Conservation (phyloP, 2,329 filamentous ascomycete genomes). For the Chaetomium sp. region DNA sequence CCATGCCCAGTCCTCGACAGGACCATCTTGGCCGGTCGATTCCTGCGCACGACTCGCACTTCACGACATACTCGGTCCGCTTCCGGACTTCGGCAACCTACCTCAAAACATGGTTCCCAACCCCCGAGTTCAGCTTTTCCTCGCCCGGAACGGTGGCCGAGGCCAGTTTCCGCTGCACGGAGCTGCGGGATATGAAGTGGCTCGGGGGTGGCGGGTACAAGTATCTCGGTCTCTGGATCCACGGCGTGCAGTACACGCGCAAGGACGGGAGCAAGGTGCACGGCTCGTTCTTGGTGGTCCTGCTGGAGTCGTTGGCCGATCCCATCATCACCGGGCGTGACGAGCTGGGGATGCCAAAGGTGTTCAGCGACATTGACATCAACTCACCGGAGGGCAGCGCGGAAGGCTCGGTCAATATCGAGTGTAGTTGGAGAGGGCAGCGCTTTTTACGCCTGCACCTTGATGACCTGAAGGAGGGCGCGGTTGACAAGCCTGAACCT, state of each 20-base stretch:
- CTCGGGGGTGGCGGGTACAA: constrained; percentile 62
- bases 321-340: constrained; percentile 62
- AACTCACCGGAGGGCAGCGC: constrained; percentile 18
- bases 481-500: background rate
- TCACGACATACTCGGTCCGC: constrained; percentile 50
- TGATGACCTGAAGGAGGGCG: constrained; percentile 1
- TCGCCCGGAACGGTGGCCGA: constrained; percentile 48
- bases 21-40: constrained; percentile 34
- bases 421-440: constrained; percentile 12
- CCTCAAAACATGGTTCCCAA: constrained; percentile 53
- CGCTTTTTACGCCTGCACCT: constrained; percentile 2
- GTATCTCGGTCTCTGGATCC: constrained; percentile 62
- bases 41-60: constrained; percentile 36
- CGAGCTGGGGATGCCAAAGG: constrained; percentile 64
- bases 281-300: constrained; percentile 58
- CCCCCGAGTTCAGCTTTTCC: constrained; percentile 45
- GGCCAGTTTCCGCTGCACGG: constrained; percentile 48
- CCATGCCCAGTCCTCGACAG: constrained; percentile 50
- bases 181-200: constrained; percentile 58
- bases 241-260: constrained; percentile 60
- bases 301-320: constrained; percentile 62
- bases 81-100: constrained; percentile 54
- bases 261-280: constrained; percentile 49
- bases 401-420: background rate
- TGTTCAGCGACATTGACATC: constrained; percentile 55